Conservation (phyloP, 192 early-diverging fungal species). For the Coemansia sp. region DNA sequence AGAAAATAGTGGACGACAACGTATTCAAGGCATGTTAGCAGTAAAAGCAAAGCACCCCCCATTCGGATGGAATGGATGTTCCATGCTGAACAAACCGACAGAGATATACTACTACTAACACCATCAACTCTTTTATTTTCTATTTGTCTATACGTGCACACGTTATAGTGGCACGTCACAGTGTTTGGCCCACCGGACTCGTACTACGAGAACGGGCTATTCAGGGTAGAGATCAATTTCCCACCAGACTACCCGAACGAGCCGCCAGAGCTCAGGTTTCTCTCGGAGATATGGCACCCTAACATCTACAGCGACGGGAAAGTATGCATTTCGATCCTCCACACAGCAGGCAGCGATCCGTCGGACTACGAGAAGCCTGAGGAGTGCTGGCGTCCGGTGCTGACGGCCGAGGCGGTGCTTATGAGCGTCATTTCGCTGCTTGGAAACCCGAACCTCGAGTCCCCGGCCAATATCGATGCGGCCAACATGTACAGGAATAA, state of each 20-base stretch:
- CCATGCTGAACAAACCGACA: no score
- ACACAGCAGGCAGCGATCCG: slow-evolving; percentile 77
- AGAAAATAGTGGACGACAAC: slow-evolving; percentile 35
- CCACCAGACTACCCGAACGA: slow-evolving; percentile 76
- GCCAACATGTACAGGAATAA: slow-evolving; percentile 81
- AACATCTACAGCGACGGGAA: slow-evolving; percentile 87
- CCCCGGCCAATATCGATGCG: slow-evolving; percentile 92
- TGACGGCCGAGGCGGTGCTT: slow-evolving; percentile 92
- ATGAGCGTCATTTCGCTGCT: slow-evolving; percentile 91
- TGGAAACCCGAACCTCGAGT: slow-evolving; percentile 89
- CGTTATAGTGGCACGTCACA: slow-evolving; percentile 79
- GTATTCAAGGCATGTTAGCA: not conserved
- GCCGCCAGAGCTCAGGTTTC: slow-evolving; percentile 87
- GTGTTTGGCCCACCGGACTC: slow-evolving; percentile 90
- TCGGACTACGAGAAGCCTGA: slow-evolving; percentile 86
- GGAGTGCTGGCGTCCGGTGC: slow-evolving; percentile 94
- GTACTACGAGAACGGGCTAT: slow-evolving; percentile 91
- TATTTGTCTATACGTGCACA: not conserved
- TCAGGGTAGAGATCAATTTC: slow-evolving; percentile 79
- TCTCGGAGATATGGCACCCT: slow-evolving; percentile 89
- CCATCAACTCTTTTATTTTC: not conserved
- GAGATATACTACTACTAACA: not conserved
- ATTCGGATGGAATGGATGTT: no score
- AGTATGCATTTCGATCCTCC: slow-evolving; percentile 95
- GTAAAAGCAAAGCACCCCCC: no score